Base-by-base conservation (phyloP, 2,329 filamentous ascomycete species). In the Fusarium mangiferae region DNA sequence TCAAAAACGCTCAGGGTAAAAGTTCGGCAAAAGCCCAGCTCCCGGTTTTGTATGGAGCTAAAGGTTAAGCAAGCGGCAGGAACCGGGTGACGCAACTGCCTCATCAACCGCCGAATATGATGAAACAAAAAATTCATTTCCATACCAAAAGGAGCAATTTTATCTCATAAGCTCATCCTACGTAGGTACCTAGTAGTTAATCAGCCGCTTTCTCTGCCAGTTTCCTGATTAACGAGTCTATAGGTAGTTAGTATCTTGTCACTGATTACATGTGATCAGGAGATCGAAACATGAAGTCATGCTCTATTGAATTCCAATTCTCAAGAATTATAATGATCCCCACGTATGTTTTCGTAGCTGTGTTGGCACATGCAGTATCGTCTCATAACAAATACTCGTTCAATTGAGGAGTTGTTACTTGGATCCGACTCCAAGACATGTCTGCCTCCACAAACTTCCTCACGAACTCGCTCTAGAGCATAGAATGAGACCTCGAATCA, bases 1-100 rank as follows among this genome's bases (percentile, higher is more conserved):
- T 81, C 82, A 84, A 84, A 84, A 83, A 82, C 80, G 82, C 83
- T 82, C 82, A 82, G 80, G 83, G 81, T 76, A 81, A 82, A 85
- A 85, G 81, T 81, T 84, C 84, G 84, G 84, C 77, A 84, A 84
- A 84, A 84, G 78, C 77, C 68, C 68, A 77, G 77, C 78, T 79
- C 71, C 66, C 69, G 75, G 69, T 56, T 71, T 75, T 70, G 72
- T 71, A 56, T 65, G 61, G 70, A 68, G 64, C 74, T 74, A 73
- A 66, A 72, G 64, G 54, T 63, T 70, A 77, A 77, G 72, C 70
- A 70, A 70, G 68, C 80, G 81, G 81, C 78, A 80, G 77, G 80
- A 82, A 81, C 79, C 79, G 80, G 80, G 80, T 83, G 80, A 81
- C 78, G 77, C 78, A 79, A 80, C 75, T 48, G 17, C 51, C 45